These are phyloP conservation scores for Babesia sp. DNA, from an alignment of 169 alveolate species.

Conservation along the genomic window DNA sequence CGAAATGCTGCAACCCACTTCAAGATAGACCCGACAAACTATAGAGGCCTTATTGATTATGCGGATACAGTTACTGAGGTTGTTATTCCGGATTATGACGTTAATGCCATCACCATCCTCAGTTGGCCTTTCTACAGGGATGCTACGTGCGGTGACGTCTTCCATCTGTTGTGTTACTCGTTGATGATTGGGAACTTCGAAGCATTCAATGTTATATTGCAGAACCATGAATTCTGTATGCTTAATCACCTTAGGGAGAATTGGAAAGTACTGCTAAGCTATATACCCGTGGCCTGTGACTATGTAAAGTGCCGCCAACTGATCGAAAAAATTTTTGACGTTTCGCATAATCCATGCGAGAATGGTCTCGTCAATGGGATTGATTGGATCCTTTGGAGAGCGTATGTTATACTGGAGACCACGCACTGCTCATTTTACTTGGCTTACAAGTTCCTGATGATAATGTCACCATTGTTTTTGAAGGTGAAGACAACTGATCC, in stretches of 20 bases:
- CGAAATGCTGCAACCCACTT: neutral
- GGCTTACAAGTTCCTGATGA: conserved; percentile 32
- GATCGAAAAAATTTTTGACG: conserved; percentile 1
- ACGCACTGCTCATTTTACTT: conserved; percentile 54
- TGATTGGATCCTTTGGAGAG: conserved; percentile 59
- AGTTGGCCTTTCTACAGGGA: conserved; percentile 60
- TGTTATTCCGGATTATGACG: neutral
- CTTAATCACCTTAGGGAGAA: conserved; percentile 12
- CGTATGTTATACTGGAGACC: conserved; percentile 31
- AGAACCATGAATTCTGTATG: conserved; percentile 32
- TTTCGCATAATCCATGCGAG: neutral
- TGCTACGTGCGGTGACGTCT: conserved; percentile 48
- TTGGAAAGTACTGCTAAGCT: conserved; percentile 59
- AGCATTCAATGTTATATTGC: conserved; percentile 27
- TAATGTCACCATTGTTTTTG: neutral
- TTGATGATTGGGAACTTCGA: conserved; percentile 28
- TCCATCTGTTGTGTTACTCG: conserved; percentile 52
- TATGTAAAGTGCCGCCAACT: conserved; percentile 23
- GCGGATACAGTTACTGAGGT: neutral
- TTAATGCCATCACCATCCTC: conserved; percentile 4
- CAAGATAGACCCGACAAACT: conserved; percentile 12
- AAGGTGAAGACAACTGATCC: neutral
- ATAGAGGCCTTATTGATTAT: neutral
- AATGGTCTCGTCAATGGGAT: neutral
- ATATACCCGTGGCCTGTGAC: conserved; percentile 47